These are phyloP conservation scores for Aphanoascus verrucosus DNA, from an alignment of 2,329 filamentous ascomycete species.

Conservation along the genomic window DNA sequence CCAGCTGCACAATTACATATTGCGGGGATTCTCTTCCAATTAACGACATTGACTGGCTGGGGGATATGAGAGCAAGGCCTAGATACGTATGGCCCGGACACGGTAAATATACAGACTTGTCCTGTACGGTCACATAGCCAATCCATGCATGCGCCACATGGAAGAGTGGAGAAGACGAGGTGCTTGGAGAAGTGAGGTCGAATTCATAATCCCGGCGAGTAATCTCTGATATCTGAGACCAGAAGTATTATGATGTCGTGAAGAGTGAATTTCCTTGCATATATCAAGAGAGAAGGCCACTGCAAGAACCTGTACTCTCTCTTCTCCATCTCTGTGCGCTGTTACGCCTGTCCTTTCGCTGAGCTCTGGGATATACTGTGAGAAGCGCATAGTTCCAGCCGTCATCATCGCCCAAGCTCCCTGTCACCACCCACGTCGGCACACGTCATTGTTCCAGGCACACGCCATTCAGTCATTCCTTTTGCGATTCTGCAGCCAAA, in stretches of 20 bases:
- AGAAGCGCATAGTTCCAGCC: background rate
- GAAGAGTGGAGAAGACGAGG: background rate
- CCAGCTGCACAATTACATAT: background rate
- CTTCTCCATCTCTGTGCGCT: background rate
- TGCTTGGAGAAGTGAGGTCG: background rate
- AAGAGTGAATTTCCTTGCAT: no score
- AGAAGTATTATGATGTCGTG: background rate
- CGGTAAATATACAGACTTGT: background rate
- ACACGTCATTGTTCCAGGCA: constrained; percentile 5
- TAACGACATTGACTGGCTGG: no score
- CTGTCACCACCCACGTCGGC: background rate
- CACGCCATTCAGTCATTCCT: background rate
- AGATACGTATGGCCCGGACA: background rate
- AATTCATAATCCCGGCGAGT: background rate
- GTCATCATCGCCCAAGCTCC: background rate
- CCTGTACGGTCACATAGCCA: background rate
- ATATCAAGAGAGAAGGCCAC: background rate
- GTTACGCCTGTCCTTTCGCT: background rate
- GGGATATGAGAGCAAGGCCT: no score
- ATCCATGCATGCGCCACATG: background rate
- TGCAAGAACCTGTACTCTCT: background rate
- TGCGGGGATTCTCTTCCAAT: background rate
- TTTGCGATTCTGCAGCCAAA: background rate
- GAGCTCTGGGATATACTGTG: no score
- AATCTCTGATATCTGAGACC: background rate